Evolutionary conservation across 2,329 filamentous ascomycete species (phyloP).

Genomic region (Beauveria bassiana): DNA sequence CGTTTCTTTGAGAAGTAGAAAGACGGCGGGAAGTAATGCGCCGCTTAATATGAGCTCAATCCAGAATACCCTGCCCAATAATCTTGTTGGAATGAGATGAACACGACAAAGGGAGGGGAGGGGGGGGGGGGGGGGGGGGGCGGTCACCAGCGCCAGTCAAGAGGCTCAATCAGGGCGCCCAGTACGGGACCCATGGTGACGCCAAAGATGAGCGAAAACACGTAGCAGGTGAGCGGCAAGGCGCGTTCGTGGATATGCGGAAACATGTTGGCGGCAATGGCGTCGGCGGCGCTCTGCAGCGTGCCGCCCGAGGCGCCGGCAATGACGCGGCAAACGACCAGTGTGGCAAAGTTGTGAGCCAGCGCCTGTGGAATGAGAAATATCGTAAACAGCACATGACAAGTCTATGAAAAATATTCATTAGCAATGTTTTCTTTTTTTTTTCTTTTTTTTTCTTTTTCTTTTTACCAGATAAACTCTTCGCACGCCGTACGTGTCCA

Average conservation of each 20-base stretch:
- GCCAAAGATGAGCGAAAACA: constrained; percentile 11
- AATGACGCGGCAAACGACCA: constrained; percentile 9
- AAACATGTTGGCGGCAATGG: constrained; percentile 14
- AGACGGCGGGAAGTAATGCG: background rate
- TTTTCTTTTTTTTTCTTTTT: no score
- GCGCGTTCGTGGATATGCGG: constrained; percentile 3
- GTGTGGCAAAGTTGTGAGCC: constrained; percentile 16
- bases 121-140: no score
- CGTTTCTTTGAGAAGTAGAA: constrained; percentile 1
- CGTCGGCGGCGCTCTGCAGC: constrained; percentile 12
- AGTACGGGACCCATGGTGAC: constrained; percentile 13
- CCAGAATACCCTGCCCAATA: constrained; percentile 10
- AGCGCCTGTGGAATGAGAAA: constrained; percentile 12
- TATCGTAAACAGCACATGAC: constrained; percentile 4
- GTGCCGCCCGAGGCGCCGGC: constrained; percentile 12
- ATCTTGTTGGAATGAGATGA: background rate
- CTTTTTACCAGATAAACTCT: constrained; percentile 6
- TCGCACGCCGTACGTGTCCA: constrained; percentile 14
- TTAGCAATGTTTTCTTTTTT: no score
- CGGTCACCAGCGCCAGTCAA: constrained; percentile 13
- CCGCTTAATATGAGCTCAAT: constrained; percentile 12
- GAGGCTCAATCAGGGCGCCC: constrained; percentile 12
- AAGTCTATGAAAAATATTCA: background rate
- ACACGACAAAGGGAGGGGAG: background rate
- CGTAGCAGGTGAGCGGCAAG: constrained; percentile 11